Conservation (phyloP, 2,329 filamentous ascomycete species). For the Penicillium griseofulvum region DNA sequence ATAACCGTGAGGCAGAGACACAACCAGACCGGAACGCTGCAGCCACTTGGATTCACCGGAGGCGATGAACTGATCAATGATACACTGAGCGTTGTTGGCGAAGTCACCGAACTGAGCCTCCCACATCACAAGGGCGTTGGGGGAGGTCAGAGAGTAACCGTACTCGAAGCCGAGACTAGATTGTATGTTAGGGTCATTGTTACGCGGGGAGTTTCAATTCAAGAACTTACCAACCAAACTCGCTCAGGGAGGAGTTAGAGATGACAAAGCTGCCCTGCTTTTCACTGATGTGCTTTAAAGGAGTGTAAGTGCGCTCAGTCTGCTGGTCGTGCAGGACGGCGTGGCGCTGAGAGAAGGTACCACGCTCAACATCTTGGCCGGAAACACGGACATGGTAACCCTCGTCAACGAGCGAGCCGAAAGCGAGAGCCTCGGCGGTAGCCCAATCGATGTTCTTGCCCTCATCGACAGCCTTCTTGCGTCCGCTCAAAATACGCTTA, state of each 20-base stretch:
- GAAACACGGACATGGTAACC: conserved; percentile 97
- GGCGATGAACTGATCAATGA: conserved; percentile 98
- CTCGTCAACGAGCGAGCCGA: conserved; percentile 85
- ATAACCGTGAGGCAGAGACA: conserved; percentile 96
- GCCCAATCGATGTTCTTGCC: conserved; percentile 97
- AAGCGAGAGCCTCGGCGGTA: conserved; percentile 92
- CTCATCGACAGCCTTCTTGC: conserved; percentile 87
- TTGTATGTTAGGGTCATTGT: conserved; percentile 55
- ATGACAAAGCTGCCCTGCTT: conserved; percentile 96
- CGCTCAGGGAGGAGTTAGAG: conserved; percentile 84
- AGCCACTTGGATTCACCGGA: conserved; percentile 99
- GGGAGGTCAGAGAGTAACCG: conserved; percentile 94
- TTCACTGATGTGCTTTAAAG: conserved; percentile 81
- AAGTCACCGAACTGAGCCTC: conserved; percentile 99
- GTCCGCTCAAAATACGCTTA: conserved; percentile 87
- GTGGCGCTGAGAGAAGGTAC: conserved; percentile 98
- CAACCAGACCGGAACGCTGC: conserved; percentile 92
- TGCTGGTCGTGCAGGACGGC: conserved; percentile 97
- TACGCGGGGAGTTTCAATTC: neutral
- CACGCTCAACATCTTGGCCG: conserved; percentile 98
- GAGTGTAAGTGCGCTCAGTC: conserved; percentile 87
- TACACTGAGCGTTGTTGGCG: conserved; percentile 98
- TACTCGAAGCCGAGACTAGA: conserved; percentile 93
- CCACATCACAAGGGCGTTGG: conserved; percentile 98
- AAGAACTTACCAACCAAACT: conserved; percentile 60